Evolutionary conservation across 1,284 basidiomycete genomes (phyloP), one percentile per base, ranked within the genome.

Genomic region (Papiliotrema terrestris): DNA sequence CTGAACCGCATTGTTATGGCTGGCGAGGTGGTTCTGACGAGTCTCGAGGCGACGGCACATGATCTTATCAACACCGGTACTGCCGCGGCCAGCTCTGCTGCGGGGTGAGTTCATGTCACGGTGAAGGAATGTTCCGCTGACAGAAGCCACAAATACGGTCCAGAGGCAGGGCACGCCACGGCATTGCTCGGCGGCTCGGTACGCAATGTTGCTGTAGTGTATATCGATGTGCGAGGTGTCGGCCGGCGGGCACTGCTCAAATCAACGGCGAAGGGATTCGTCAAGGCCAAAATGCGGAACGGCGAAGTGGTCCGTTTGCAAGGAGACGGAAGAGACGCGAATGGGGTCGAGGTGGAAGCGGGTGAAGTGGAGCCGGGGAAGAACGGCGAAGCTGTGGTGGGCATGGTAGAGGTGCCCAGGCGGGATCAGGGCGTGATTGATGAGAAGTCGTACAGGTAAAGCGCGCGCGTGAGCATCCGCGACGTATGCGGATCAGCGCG

Each of bases 171-270:
- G 14, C 78, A 84, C 55, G 82, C 82, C 43, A 81, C 83, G 3
- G 69, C 80, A 52, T 76, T 85, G 54, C 79, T 84, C 8, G 85
- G 85, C 15, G 84, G 84, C 0, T 83, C 83, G 35, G 75, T 78
- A 2, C 78, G 82, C 55, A 89, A 90, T 74, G 83, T 88, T 22
- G 84, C 82, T 2, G 80, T 89, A 36, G 86, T 90, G 36, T 89
- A 89, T 69, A 81, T 89, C 51, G 87, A 90, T 68, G 80, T 86
- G 75, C 78, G 80, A 1, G 87, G 88, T 0, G 81, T 89, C 35
- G 88, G 86, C 3, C 76, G 87, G 58, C 78, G 82, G 45, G 87
- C 86, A 3, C 68, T 91, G 51, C 75, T 91, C 65, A 86, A 81
- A 77, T 61, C 62, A 8, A 72, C 71, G 3, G 73, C 72, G 9